A percentile compares a stretch with the other conserved stretches of the same genome.
These are phyloP conservation scores for Candida pseudofarinosa DNA, from an alignment of 805 yeast species.

Conservation along the genomic window DNA sequence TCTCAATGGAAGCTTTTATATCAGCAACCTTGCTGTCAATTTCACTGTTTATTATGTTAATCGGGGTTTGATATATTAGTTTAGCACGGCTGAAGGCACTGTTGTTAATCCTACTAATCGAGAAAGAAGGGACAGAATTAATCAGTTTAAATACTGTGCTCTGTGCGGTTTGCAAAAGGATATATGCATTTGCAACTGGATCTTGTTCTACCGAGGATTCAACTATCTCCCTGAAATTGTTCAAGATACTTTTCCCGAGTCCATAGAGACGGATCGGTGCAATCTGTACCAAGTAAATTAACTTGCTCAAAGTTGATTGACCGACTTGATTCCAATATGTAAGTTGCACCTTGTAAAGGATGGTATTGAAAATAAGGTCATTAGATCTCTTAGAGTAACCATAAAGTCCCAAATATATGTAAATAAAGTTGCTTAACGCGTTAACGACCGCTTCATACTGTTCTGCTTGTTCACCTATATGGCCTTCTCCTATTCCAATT, in stretches of 20 bases:
- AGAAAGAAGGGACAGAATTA: constrained; percentile 2
- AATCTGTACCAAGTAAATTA: constrained; percentile 31
- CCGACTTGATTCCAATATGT: constrained; percentile 32
- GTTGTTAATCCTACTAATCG: constrained; percentile 1
- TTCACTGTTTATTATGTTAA: constrained; percentile 3
- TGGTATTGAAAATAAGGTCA: constrained; percentile 29
- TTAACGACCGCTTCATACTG: not conserved
- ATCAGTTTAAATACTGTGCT: constrained; percentile 1
- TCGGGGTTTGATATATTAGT: constrained; percentile 4
- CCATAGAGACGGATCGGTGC: constrained; percentile 24
- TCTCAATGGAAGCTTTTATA: constrained; percentile 2
- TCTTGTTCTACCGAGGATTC: constrained; percentile 1
- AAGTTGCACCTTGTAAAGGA: constrained; percentile 27
- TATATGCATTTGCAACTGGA: not conserved
- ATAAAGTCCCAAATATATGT: constrained; percentile 21
- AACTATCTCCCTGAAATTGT: constrained; percentile 5
- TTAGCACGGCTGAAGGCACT: not conserved
- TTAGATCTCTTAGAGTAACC: constrained; percentile 27
- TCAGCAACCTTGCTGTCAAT: constrained; percentile 1
- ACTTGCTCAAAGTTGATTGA: constrained; percentile 20
- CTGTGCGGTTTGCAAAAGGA: not conserved
- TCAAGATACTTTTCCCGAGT: constrained; percentile 9
- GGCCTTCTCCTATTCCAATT: not conserved
- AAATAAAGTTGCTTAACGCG: constrained; percentile 12
- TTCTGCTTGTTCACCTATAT: not conserved